Base-by-base conservation (phyloP, 495 filamentous ascomycete genomes). In the Aspergillus cavernicola region DNA sequence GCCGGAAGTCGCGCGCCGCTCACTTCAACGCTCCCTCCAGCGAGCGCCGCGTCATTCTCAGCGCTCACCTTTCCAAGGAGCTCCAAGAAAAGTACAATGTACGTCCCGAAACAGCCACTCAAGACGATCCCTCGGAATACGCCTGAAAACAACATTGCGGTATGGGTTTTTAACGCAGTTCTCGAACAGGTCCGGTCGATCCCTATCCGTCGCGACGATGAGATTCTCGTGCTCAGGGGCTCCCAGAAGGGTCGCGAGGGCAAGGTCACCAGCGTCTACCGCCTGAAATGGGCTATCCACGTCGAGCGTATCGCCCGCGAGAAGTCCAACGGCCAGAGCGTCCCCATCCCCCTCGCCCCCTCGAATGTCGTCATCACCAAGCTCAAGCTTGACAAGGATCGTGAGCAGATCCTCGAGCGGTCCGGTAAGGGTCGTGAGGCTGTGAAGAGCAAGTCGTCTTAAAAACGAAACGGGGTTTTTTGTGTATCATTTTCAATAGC, bases 321-420 rank as follows among this genome's bases (percentile, higher is more conserved):
- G 74, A 97, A 97, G 84, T 84, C 81, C 68, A 92, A 88, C 71
- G 91, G 92, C 68, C 89, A 93, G 80, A 84, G 80, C 63, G 90
- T 96, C 11, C 90, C 90, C 54, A 74, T 96, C 69, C 87, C 86
- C 68, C 85, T 97, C 73, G 83, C 89, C 72, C 86, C 93, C 58
- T 89, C 85, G 73, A 97, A 97, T 72, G 87, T 95, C 59, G 83
- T 92, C 73, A 88, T 97, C 79, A 97, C 87, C 72, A 96, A 97
- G 82, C 80, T 98, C 70, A 95, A 96, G 85, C 78, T 96, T 60
- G 90, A 96, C 78, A 95, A 96, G 86, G 93, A 98, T 77, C 88
- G 93, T 63, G 92, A 97, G 35, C 15, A 15, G 13, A 38, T 38
- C n/a, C 35, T 38, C 35, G 37, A 35, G 35, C 35, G 35, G 12